Evolutionary conservation across 805 yeast genomes (phyloP).

Genomic region (Pichia manshurica): DNA sequence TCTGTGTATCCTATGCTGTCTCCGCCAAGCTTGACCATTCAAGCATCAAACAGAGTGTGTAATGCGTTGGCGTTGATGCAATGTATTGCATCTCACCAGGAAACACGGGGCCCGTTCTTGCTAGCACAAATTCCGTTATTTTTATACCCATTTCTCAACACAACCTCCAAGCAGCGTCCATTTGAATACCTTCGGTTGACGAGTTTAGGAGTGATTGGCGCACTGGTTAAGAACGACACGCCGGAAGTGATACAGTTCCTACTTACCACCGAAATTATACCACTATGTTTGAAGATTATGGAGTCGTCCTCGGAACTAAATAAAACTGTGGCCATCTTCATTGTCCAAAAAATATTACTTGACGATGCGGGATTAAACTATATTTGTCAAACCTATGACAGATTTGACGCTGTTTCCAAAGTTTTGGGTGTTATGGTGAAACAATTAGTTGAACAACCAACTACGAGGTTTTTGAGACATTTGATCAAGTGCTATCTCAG

Average conservation of each 20-base stretch:
- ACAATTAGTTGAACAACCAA: conserved; percentile 68
- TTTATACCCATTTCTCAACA: conserved; percentile 87
- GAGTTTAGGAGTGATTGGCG: conserved; percentile 94
- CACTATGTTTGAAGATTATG: conserved; percentile 90
- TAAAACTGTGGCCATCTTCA: conserved; percentile 94
- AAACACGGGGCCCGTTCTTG: conserved; percentile 77
- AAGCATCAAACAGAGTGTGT: conserved; percentile 90
- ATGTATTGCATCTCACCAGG: conserved; percentile 94
- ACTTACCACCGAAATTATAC: conserved; percentile 93
- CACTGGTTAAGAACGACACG: conserved; percentile 91
- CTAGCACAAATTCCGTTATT: conserved; percentile 90
- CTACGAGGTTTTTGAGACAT: conserved; percentile 84
- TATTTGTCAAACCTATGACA: conserved; percentile 90
- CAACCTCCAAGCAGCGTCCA: conserved; percentile 85
- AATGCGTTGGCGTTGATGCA: conserved; percentile 91
- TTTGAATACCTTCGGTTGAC: conserved; percentile 92
- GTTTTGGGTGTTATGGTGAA: conserved; percentile 83
- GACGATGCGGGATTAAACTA: conserved; percentile 90
- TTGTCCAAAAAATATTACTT: conserved; percentile 83
- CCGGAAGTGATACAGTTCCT: conserved; percentile 90
- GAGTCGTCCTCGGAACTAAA: conserved; percentile 90
- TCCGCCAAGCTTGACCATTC: conserved; percentile 79
- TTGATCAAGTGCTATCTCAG: conserved; percentile 92
- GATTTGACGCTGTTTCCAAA: conserved; percentile 89
- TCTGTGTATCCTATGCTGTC: conserved; percentile 83